Evolutionary conservation across 352 stramenopile species (phyloP).

Genomic region (Blastocystis hominis): DNA sequence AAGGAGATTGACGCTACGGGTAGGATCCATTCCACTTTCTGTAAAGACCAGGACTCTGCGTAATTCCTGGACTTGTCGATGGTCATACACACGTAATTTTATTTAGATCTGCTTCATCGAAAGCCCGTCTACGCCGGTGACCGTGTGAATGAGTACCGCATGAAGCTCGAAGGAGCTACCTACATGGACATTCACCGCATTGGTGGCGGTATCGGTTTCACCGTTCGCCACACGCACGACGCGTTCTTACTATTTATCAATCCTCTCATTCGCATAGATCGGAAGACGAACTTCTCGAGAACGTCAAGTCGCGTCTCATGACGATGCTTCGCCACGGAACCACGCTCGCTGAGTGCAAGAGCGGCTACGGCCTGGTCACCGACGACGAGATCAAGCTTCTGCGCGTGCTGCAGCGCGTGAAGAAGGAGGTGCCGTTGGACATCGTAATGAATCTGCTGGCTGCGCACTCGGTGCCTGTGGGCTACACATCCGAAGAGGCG

Average conservation of each 20-base stretch:
- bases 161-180: conserved; percentile 73
- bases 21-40: not conserved
- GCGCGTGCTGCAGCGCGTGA: conserved; percentile 68
- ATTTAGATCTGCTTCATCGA: not conserved
- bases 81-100: conserved; percentile 66
- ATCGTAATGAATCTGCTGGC: conserved; percentile 72
- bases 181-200: conserved; percentile 73
- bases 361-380: conserved; percentile 72
- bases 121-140: conserved; percentile 73
- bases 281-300: conserved; percentile 65
- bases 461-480: conserved; percentile 71
- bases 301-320: conserved; percentile 67
- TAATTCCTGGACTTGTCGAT: conserved; percentile 72
- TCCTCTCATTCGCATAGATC: conserved; percentile 62
- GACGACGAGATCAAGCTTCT: conserved; percentile 76
- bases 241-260: not conserved
- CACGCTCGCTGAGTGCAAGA: conserved; percentile 73
- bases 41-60: conserved; percentile 61
- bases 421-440: conserved; percentile 65
- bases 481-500: conserved; percentile 66
- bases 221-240: conserved; percentile 64
- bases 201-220: conserved; percentile 72
- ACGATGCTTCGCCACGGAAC: conserved; percentile 71
- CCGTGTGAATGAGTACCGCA: conserved; percentile 74
- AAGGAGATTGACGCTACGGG: conserved; percentile 69